Percentiles rank a stretch among this genome's conserved stretches.
Conservation (phyloP, 2,329 filamentous ascomycete species). For the Elsinoe ampelina region DNA sequence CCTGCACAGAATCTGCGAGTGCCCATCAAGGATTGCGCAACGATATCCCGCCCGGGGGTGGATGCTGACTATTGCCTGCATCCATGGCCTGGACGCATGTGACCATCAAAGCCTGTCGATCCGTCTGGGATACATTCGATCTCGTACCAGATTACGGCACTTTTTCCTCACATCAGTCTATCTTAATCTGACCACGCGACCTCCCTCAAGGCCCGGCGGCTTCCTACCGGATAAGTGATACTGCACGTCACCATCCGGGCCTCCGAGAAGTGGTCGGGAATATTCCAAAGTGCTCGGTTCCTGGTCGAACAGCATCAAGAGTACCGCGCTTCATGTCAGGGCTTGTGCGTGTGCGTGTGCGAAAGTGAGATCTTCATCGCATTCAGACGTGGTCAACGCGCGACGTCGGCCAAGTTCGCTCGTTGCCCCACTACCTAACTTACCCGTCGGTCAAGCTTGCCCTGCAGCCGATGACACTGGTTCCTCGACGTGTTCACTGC, state of each 20-base stretch:
- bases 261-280: background rate
- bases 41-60: background rate
- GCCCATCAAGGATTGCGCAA: slow-evolving; percentile 10
- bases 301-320: slow-evolving; percentile 5
- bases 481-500: slow-evolving; percentile 5
- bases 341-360: background rate
- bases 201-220: background rate
- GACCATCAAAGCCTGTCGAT: slow-evolving; percentile 4
- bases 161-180: background rate
- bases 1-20: background rate
- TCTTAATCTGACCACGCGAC: slow-evolving; percentile 1
- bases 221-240: background rate
- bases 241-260: background rate
- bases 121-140: slow-evolving; percentile 2
- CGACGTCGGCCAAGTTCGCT: background rate
- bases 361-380: slow-evolving; percentile 9
- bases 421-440: background rate
- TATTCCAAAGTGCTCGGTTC: background rate
- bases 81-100: background rate
- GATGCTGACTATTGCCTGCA: background rate
- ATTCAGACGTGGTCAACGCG: background rate
- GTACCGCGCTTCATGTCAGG: background rate
- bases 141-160: background rate
- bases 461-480: slow-evolving; percentile 1
- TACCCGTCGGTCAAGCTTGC: background rate